Conservation (phyloP, 495 filamentous ascomycete species). For the Penicillium lagena region DNA sequence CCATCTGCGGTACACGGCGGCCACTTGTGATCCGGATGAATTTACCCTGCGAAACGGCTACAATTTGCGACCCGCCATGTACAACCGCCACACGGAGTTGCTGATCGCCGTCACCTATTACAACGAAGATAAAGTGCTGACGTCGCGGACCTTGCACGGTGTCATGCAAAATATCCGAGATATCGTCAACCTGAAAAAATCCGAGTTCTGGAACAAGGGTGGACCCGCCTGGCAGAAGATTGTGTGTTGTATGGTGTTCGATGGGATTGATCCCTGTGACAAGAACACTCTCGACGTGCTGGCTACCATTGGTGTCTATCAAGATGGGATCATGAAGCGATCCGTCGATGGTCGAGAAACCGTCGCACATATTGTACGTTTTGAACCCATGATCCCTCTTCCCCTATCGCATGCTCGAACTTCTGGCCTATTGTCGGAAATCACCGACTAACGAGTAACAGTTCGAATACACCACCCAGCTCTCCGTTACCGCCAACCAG, state of each 20-base stretch:
- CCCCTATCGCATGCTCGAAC: too few species aligned
- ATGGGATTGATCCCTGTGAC: constrained; percentile 95
- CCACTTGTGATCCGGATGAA: constrained; percentile 95
- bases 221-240: constrained; percentile 99
- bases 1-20: constrained; percentile 96
- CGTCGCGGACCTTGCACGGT: constrained; percentile 86
- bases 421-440: neutral
- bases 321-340: constrained; percentile 97
- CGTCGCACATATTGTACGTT: constrained; percentile 74
- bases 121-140: constrained; percentile 96
- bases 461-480: constrained; percentile 98
- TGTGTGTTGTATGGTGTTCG: constrained; percentile 89
- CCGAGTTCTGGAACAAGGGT: constrained; percentile 98
- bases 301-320: constrained; percentile 91
- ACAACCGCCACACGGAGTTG: constrained; percentile 96
- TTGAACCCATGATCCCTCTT: too few species aligned
- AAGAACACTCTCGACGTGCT: constrained; percentile 92
- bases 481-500: constrained; percentile 93
- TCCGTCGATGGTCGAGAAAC: constrained; percentile 96
- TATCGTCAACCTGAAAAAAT: constrained; percentile 96
- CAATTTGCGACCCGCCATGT: constrained; percentile 96
- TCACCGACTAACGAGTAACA: constrained; percentile 11
- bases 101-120: constrained; percentile 98
- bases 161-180: constrained; percentile 98
- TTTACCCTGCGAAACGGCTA: constrained; percentile 98